phyloP scores from a whole-genome alignment of 768 basidiomycete genomes.

The Aureoboletus auriporus region DNA sequence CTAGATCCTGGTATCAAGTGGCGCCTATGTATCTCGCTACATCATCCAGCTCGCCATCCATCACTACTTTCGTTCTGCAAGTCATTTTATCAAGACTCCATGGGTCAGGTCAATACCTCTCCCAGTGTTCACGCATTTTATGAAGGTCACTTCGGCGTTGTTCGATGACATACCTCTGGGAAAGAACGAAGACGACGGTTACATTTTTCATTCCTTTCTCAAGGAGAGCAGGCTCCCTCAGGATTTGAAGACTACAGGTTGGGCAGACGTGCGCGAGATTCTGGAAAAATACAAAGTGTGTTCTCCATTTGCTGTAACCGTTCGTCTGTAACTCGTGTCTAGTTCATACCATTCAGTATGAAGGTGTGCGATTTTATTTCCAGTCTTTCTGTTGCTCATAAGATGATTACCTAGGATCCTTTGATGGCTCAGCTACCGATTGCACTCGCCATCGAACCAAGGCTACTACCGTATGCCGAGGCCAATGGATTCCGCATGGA shows the following conservation, averaged over 20 bases:
- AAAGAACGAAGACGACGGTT: constrained; percentile 76
- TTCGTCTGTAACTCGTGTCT: constrained; percentile 14
- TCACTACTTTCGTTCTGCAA: constrained; percentile 70
- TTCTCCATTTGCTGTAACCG: constrained; percentile 1
- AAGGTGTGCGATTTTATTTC: constrained; percentile 41
- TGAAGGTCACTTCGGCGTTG: constrained; percentile 51
- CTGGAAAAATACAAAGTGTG: constrained; percentile 66
- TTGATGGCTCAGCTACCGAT: constrained; percentile 76
- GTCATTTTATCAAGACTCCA: constrained; percentile 69
- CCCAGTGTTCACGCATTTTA: constrained; percentile 59
- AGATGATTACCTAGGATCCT: constrained; percentile 49
- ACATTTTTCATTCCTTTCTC: constrained; percentile 58
- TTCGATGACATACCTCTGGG: constrained; percentile 65
- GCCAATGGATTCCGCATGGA: constrained; percentile 79
- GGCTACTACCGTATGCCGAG: constrained; percentile 65
- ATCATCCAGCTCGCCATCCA: constrained; percentile 74
- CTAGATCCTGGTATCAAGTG: constrained; percentile 70
- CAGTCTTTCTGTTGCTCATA: constrained; percentile 3
- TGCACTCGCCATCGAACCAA: constrained; percentile 72
- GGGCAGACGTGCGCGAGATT: constrained; percentile 63
- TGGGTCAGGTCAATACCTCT: constrained; percentile 70
- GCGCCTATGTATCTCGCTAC: constrained; percentile 77
- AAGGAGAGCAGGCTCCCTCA: constrained; percentile 66
- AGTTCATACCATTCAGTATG: constrained; percentile 78
- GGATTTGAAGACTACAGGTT: constrained; percentile 53